Evolutionary conservation across 805 yeast species (phyloP).

Genomic region (Saccharomyces eubayanus): DNA sequence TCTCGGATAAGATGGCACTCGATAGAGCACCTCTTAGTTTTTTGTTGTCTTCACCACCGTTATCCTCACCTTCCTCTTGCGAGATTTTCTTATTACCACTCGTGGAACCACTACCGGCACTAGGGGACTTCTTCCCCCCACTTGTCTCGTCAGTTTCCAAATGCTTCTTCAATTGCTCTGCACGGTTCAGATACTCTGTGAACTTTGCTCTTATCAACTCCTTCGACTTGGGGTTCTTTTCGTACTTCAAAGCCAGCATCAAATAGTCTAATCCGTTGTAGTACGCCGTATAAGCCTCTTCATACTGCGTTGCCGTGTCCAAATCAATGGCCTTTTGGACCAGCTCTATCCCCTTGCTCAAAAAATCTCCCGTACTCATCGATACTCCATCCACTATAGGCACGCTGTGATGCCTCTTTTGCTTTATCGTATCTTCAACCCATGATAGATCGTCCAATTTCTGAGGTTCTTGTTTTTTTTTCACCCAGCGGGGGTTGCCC

Average conservation of each 20-base stretch:
- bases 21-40: conserved; percentile 85
- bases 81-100: conserved; percentile 47
- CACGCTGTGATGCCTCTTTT: not conserved
- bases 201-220: conserved; percentile 82
- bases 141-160: conserved; percentile 61
- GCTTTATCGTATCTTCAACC: not conserved
- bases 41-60: conserved; percentile 74
- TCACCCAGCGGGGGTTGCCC: not conserved
- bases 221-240: conserved; percentile 82
- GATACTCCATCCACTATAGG: not conserved
- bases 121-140: conserved; percentile 35
- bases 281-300: conserved; percentile 88
- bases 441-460: not conserved
- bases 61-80: conserved; percentile 45
- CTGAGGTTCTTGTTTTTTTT: not conserved
- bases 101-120: conserved; percentile 39
- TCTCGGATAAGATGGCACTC: conserved; percentile 84
- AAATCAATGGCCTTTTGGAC: conserved; percentile 94
- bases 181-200: conserved; percentile 84
- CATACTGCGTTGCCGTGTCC: conserved; percentile 81
- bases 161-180: conserved; percentile 88
- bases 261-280: conserved; percentile 89
- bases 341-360: conserved; percentile 88
- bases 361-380: conserved; percentile 61
- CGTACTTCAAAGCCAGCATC: conserved; percentile 92